Evolutionary conservation across 257 asterid species (phyloP).

Genomic region (Primulina huaijiensis): DNA sequence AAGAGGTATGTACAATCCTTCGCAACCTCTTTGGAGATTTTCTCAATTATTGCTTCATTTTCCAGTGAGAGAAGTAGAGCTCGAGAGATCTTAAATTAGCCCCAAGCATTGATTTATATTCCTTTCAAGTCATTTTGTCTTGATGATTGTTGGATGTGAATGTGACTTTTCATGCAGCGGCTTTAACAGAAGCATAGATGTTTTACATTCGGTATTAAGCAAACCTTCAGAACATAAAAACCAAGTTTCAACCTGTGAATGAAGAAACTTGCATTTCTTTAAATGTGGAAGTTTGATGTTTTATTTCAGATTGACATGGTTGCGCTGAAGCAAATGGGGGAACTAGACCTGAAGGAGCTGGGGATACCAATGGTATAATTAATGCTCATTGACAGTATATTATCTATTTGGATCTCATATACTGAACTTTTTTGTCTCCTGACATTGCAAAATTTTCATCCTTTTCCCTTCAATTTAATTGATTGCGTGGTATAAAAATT

Average conservation of each 20-base stretch:
- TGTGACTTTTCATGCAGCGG: background rate
- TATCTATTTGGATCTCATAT: background rate
- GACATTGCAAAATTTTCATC: background rate
- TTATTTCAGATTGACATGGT: constrained; percentile 65
- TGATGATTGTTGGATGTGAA: background rate
- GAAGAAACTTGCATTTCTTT: background rate
- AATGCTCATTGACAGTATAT: background rate
- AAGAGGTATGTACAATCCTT: constrained; percentile 44
- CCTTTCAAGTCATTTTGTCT: background rate
- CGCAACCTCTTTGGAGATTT: background rate
- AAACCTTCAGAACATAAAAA: background rate
- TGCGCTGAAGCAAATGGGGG: constrained; percentile 71
- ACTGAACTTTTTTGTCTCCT: background rate
- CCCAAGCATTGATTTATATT: background rate
- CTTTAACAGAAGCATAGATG: background rate
- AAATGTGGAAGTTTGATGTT: constrained; percentile 10
- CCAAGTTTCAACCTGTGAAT: background rate
- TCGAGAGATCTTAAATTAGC: background rate
- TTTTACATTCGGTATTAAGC: background rate
- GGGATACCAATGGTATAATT: constrained; percentile 72
- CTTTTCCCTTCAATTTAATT: background rate
- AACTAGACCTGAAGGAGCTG: constrained; percentile 62
- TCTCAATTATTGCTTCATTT: background rate
- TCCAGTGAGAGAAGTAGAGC: background rate
- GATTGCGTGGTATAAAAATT: background rate